Percentiles rank a stretch among this genome's conserved stretches.
Conservation (phyloP, 768 basidiomycete species). For the Tremella mesenterica region DNA sequence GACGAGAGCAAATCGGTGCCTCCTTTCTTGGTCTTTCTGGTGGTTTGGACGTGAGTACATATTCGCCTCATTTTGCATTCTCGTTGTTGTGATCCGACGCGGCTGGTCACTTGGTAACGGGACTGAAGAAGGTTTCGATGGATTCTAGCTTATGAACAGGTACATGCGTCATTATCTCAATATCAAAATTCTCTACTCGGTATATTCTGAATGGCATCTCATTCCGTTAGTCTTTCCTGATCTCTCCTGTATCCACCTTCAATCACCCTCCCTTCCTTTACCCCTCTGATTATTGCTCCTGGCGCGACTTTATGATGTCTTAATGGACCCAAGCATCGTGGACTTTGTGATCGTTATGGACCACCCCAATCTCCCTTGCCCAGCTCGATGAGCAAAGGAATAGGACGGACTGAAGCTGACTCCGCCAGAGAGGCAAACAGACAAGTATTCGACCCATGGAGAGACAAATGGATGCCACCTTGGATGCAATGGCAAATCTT, state of each 20-base stretch:
- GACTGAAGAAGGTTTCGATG: too few species aligned
- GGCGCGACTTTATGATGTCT: too few species aligned
- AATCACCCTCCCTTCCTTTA: too few species aligned
- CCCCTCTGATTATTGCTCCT: too few species aligned
- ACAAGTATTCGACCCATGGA: conserved; percentile 44
- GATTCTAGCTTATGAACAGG: too few species aligned
- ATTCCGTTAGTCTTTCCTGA: conserved; percentile 52
- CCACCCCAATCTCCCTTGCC: too few species aligned
- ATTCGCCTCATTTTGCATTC: not conserved
- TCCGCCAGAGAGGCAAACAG: conserved; percentile 7
- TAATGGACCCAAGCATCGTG: too few species aligned
- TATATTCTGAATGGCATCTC: conserved; percentile 67
- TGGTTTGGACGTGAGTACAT: conserved; percentile 67
- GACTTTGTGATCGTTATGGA: too few species aligned
- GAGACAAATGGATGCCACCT: conserved; percentile 60
- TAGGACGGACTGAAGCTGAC: not conserved
- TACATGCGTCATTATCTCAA: conserved; percentile 94
- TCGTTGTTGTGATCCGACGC: too few species aligned
- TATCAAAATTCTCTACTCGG: conserved; percentile 73
- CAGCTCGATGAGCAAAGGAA: too few species aligned
- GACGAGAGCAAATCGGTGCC: conserved; percentile 54
- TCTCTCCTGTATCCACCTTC: too few species aligned
- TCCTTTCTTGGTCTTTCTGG: conserved; percentile 59
- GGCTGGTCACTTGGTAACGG: too few species aligned
- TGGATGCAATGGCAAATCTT: conserved; percentile 82